Percentiles rank a stretch among this genome's conserved stretches.
These are phyloP conservation scores for Kuraishia floccosa DNA, from an alignment of 805 yeast species.

Conservation along the genomic window DNA sequence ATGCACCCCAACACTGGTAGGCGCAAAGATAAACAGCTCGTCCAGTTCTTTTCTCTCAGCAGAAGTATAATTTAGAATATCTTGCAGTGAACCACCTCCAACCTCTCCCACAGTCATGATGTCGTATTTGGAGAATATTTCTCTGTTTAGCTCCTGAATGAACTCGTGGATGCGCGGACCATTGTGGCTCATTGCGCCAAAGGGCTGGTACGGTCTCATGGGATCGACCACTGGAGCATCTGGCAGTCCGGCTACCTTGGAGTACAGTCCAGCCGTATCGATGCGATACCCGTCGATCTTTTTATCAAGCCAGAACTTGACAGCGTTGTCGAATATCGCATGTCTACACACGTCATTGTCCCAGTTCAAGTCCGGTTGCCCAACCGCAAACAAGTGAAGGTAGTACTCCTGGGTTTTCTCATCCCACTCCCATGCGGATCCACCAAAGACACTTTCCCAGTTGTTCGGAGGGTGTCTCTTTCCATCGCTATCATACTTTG, in stretches of 20 bases:
- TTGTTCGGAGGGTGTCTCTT: constrained; percentile 44
- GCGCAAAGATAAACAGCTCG: constrained; percentile 26
- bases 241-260: constrained; percentile 30
- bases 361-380: constrained; percentile 57
- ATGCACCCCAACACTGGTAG: constrained; percentile 24
- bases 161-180: constrained; percentile 52
- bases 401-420: constrained; percentile 43
- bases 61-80: constrained; percentile 28
- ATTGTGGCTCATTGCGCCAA: constrained; percentile 19
- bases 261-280: constrained; percentile 42
- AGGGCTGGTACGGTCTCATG: constrained; percentile 27
- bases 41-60: constrained; percentile 25
- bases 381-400: constrained; percentile 36
- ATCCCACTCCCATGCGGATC: constrained; percentile 48
- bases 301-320: constrained; percentile 40
- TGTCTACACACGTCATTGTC: constrained; percentile 30
- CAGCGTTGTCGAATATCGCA: constrained; percentile 31
- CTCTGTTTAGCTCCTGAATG: constrained; percentile 36
- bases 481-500: constrained; percentile 34
- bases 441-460: constrained; percentile 42
- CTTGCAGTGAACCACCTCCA: constrained; percentile 28
- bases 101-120: constrained; percentile 50
- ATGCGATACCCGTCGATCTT: constrained; percentile 53
- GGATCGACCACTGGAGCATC: constrained; percentile 39
- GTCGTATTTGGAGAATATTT: constrained; percentile 32